Base-by-base conservation (phyloP, 1,284 basidiomycete genomes). In the Trichosporon sp. region DNA sequence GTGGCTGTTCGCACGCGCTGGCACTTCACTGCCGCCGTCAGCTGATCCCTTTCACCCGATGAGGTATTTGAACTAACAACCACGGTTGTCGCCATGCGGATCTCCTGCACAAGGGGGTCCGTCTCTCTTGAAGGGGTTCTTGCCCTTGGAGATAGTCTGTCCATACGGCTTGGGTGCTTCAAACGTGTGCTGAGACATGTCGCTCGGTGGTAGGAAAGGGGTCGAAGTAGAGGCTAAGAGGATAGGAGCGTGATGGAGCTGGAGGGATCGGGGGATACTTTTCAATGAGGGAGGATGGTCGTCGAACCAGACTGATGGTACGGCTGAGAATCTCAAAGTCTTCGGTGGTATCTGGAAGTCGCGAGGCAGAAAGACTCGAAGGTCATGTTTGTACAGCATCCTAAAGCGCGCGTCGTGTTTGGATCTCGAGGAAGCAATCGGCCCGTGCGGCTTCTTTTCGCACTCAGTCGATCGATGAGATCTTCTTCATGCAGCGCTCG, bases 1-100 rank as follows among this genome's bases (percentile, higher is more conserved):
- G 59, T 63, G 31, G 59, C 59, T 37, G 59, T 63, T 10, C 59
- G 59, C 32, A 35, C 32, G 7, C 59, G 59, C 59, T 63, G 59
- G 32, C 59, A 35, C 59, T 11, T 35, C 59, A 37, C 59, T 63
- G 31, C 31, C 16, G 59, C 16, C 31, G 59, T 63, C 59, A 63
- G 32, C 59, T 63, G 59, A 63, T 35, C 14, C 11, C 16, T 8
- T 37, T 37, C 11, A 14, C 59, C 31, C 59, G 32, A 63, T 16
- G 32, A 35, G 59, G 59, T 35, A 63, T 63, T 16, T n/a, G 3
- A 21, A 35, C 59, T 63, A 35, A 63, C 59, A 1, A 2, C 59
- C 59, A 4, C 59, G 59, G 59, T 35, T 35, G 31, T 63, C 31
- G 32, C 31, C 59, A 63, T 63, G 59, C 59, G 31, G 19, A 35